Base-by-base conservation (phyloP, 2,329 filamentous ascomycete species). In the Tolypocladium album region DNA sequence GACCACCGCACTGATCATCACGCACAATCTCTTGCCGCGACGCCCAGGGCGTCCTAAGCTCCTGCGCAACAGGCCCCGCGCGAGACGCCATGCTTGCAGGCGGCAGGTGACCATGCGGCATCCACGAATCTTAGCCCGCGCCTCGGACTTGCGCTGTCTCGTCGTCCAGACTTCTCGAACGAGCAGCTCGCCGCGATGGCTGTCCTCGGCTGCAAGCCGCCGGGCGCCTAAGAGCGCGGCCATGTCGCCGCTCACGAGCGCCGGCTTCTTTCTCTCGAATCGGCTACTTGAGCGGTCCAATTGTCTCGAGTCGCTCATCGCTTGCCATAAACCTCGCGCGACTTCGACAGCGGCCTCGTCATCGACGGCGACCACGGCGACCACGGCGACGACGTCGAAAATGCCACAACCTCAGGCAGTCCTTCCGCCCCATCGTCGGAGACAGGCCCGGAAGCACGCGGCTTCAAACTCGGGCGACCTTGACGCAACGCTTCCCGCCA, bases 401-500 rank as follows among this genome's bases (percentile, higher is more conserved):
- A 38, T 64, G 47, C 62, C 66, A 59, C 61, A 67, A 42, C 58
- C 66, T 58, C 55, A 65, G 13, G 58, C 68, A 1, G 61, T 67
- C 3, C 42, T 74, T 11, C 67, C 72, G 38, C 72, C 73, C 34
- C 74, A 75, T 60, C 69, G 74, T 34, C 68, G 71, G 55, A 62
- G 74, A 55, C 72, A 73, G 36, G 72, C 72, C 31, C 64, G 65
- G 13, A 71, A 69, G 58, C 67, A 66, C 52, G 63, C 64, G 8
- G 56, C 56, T 9, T 58, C 61, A 39, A 47, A 58, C 34, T 58
- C 61, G 8, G 64, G 47, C 0, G 56, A 62, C 11, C 52, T 62
- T 58, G 69, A 69, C 12, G 64, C 65, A 15, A 67, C 74, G 36
- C 71, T 81, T 2, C 77, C 80, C 17, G 75, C 76, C 13, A 75